These are phyloP conservation scores for Cyclotella cryptica DNA, from an alignment of 108 stramenopile genomes.

Conservation along the genomic window DNA sequence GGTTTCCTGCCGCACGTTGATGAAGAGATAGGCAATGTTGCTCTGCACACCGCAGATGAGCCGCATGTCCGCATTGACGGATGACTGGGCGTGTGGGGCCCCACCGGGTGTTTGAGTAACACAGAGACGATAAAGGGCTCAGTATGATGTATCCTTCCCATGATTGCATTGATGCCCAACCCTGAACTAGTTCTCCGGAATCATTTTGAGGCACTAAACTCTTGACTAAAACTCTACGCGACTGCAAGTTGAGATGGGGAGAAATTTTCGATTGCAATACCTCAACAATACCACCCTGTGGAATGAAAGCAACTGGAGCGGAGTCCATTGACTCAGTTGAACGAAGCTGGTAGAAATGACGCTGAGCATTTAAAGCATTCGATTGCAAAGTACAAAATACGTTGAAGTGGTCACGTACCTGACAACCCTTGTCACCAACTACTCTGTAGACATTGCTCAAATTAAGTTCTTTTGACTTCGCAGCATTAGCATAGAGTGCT, in stretches of 20 bases:
- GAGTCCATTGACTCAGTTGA: slow-evolving; percentile 87
- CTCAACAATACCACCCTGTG: slow-evolving; percentile 81
- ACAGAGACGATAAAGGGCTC: slow-evolving; percentile 74
- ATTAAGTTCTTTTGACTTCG: slow-evolving; percentile 15
- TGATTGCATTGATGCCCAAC: slow-evolving; percentile 90
- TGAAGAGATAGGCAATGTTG: slow-evolving; percentile 90
- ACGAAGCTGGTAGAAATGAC: slow-evolving; percentile 57
- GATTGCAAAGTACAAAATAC: slow-evolving; percentile 2
- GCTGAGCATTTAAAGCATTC: slow-evolving; percentile 49
- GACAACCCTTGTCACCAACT: slow-evolving; percentile 89
- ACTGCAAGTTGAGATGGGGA: slow-evolving; percentile 78
- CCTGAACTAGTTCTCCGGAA: slow-evolving; percentile 54
- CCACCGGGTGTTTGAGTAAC: slow-evolving; percentile 86
- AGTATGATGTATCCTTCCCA: slow-evolving; percentile 88
- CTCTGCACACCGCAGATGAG: slow-evolving; percentile 95
- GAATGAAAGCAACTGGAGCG: slow-evolving; percentile 76
- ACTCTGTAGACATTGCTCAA: slow-evolving; percentile 74
- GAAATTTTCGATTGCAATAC: slow-evolving; percentile 69
- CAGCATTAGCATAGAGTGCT: slow-evolving; percentile 32
- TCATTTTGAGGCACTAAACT: slow-evolving; percentile 48
- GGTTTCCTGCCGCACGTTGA: slow-evolving; percentile 78
- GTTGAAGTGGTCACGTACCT: slow-evolving; percentile 47
- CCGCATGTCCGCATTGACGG: slow-evolving; percentile 95
- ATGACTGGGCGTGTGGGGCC: slow-evolving; percentile 88
- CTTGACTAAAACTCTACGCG: slow-evolving; percentile 79